Base-by-base conservation (phyloP, 768 basidiomycete species). In the Agrocybe pediades region DNA sequence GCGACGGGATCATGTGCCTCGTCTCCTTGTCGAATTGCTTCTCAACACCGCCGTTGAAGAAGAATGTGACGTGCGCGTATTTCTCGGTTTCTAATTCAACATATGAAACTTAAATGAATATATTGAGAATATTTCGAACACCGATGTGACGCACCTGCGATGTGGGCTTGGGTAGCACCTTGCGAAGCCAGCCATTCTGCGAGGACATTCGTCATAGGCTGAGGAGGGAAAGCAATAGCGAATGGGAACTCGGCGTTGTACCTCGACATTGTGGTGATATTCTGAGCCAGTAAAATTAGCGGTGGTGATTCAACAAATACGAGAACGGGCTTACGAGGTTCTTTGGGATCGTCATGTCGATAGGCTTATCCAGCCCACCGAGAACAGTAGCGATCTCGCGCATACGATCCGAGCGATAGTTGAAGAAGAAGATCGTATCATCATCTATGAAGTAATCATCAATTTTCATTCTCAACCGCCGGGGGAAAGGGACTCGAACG, bases 1-100 rank as follows among this genome's bases (percentile, higher is more conserved):
- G 95, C 15, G 92, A 95, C 3, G 91, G 83, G 54, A 96, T 86
- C 90, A 97, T 86, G 67, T 86, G 78, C 15, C 95, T 79, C 60
- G 91, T 88, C 66, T 97, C 95, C 27, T 75, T 70, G 13, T 82
- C 77, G 71, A 91, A 98, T 64, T 95, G 91, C 67, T 94, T 91
- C 77, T 97, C 95, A 24, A 94, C 86, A 51, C 95, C 95, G 13
- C 95, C 95, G 70, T 96, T 97, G 82, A 97, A 96, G 82, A 96
- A 97, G 79, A 97, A 96, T 0, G 95, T 98, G 51, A 98, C 92
- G 66, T 98, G 95, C 1, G 94, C 94, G 70, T 95, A 98, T 73
- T 98, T 96, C 69, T 96, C 95, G n/a, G 95, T 96, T 70, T 97
- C 95, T 82, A 13, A 15, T 36, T n/a, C n/a, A n/a, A n/a, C n/a